Conservation (phyloP, 2,329 filamentous ascomycete genomes). For the Sordariomycetes sp. region DNA sequence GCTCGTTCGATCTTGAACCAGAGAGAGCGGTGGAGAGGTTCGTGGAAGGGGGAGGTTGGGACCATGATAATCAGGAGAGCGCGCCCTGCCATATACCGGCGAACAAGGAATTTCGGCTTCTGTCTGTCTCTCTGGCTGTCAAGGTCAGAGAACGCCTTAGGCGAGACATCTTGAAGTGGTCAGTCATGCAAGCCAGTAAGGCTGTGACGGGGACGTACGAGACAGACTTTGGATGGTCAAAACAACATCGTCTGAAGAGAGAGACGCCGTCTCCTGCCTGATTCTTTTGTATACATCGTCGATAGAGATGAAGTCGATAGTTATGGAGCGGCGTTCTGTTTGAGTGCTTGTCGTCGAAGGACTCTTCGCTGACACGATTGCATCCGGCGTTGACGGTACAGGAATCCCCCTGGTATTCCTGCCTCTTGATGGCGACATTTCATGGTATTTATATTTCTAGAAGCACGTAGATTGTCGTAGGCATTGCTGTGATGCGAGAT, state of each 20-base stretch:
- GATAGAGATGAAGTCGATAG: background rate
- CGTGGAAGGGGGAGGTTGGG: background rate
- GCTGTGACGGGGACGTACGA: background rate
- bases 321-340: constrained; percentile 18
- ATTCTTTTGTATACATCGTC: background rate
- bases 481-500: no score
- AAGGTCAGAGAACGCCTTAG: background rate
- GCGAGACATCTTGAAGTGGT: background rate
- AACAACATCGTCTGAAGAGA: background rate
- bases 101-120: background rate
- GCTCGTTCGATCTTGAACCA: background rate
- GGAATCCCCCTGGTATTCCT: background rate
- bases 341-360: constrained; percentile 8
- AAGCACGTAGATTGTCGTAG: background rate
- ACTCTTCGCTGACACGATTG: background rate
- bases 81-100: background rate
- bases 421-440: background rate
- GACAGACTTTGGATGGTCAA: background rate
- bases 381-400: background rate
- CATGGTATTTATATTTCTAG: background rate
- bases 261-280: background rate
- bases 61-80: background rate
- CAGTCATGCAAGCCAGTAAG: background rate
- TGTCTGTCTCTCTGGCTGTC: background rate
- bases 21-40: background rate